Evolutionary conservation across 495 filamentous ascomycete species (phyloP).

Genomic region (Penicillium cosmopolitanum): DNA sequence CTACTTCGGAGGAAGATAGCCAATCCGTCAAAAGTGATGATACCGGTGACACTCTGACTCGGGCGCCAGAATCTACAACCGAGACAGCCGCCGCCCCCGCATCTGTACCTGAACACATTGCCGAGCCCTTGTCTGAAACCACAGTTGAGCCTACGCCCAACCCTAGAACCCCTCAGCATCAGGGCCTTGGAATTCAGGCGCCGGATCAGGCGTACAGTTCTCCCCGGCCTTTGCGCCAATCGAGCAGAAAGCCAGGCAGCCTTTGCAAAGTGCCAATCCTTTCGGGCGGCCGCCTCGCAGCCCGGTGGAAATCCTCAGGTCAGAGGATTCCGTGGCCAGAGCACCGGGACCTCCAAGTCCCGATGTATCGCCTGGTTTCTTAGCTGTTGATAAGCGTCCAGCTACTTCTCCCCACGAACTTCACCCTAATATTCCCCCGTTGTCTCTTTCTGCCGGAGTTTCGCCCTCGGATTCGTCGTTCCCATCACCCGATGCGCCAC

Average conservation of each 20-base stretch:
- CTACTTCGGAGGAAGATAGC: conserved; percentile 29
- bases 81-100: conserved; percentile 17
- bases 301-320: conserved; percentile 34
- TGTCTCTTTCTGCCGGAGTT: conserved; percentile 46
- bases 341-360: conserved; percentile 38
- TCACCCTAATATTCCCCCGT: conserved; percentile 47
- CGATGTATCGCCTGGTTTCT: conserved; percentile 47
- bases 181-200: conserved; percentile 56
- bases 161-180: conserved; percentile 34
- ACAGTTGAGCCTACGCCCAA: neutral
- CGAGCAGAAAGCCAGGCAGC: conserved; percentile 7
- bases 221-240: neutral
- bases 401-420: conserved; percentile 58
- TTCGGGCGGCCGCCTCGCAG: conserved; percentile 20
- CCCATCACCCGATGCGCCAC: conserved; percentile 57
- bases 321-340: conserved; percentile 35
- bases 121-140: conserved; percentile 5
- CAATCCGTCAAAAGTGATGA: conserved; percentile 43
- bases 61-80: conserved; percentile 24
- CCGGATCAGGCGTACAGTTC: conserved; percentile 6
- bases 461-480: conserved; percentile 48
- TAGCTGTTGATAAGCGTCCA: conserved; percentile 52
- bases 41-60: conserved; percentile 45
- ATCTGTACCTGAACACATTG: neutral
- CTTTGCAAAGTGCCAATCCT: conserved; percentile 17